Evolutionary conservation across 1,284 basidiomycete genomes (phyloP).

Genomic region (Agaricales sp.): DNA sequence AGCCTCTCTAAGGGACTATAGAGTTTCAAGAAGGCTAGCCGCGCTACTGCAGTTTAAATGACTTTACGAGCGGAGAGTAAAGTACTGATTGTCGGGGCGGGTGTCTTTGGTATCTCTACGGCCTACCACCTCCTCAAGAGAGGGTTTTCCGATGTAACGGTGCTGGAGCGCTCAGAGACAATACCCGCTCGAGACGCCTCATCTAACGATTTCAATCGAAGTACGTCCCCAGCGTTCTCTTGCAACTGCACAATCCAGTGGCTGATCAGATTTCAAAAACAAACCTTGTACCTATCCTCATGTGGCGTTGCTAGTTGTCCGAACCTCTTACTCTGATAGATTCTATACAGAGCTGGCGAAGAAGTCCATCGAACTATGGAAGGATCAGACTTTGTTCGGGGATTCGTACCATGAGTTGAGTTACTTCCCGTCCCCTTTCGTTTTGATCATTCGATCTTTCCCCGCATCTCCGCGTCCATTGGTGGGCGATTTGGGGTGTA

Average conservation of each 20-base stretch:
- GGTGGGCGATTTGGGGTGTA: neutral
- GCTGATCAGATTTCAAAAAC: no score
- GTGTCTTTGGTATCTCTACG: conserved; percentile 75
- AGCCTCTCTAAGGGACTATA: no score
- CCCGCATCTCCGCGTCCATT: neutral
- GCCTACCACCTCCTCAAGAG: conserved; percentile 65
- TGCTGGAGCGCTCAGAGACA: conserved; percentile 57
- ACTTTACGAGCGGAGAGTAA: no score
- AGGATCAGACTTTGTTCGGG: conserved; percentile 51
- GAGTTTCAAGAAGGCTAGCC: no score
- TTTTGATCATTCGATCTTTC: conserved; percentile 1
- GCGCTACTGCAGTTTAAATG: no score
- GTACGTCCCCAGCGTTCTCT: conserved; percentile 29
- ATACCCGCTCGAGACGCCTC: conserved; percentile 75
- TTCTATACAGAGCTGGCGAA: conserved; percentile 66
- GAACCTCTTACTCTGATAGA: conserved; percentile 57
- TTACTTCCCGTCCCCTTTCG: no score
- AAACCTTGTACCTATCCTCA: conserved; percentile 3
- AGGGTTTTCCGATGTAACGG: conserved; percentile 58
- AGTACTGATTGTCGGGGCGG: conserved; percentile 34
- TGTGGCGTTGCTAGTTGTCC: conserved; percentile 38
- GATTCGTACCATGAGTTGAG: conserved; percentile 74
- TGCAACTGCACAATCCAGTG: neutral
- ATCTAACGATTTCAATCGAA: conserved; percentile 79
- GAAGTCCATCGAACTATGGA: conserved; percentile 69